Evolutionary conservation across 495 filamentous ascomycete species (phyloP).

Genomic region (Penicillium bialowiezense): DNA sequence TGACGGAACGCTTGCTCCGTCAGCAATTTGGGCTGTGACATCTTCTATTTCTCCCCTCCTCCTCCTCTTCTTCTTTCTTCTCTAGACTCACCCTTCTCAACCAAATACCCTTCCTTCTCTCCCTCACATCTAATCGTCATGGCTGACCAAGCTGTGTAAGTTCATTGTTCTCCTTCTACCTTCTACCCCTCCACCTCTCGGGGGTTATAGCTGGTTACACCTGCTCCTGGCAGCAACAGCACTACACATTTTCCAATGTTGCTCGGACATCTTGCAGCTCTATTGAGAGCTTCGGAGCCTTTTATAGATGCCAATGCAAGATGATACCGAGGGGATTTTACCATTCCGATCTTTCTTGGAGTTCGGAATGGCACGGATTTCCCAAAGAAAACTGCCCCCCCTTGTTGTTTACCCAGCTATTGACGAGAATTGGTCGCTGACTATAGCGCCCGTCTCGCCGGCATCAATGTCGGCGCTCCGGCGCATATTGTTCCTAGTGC

Average conservation of each 20-base stretch:
- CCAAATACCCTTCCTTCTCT: not conserved
- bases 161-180: constrained; percentile 18
- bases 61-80: constrained; percentile 13
- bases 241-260: not conserved
- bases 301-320: constrained; percentile 5
- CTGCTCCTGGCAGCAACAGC: not conserved
- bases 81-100: constrained; percentile 14
- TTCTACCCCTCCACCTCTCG: constrained; percentile 2
- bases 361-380: constrained; percentile 11
- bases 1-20: constrained; percentile 49
- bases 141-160: constrained; percentile 58
- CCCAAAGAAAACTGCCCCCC: not conserved
- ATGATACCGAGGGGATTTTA: constrained; percentile 3
- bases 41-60: constrained; percentile 18
- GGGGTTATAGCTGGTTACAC: not conserved
- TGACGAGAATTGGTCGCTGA: constrained; percentile 54
- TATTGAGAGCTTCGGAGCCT: not conserved
- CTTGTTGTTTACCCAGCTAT: constrained; percentile 23
- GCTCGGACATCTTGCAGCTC: constrained; percentile 4
- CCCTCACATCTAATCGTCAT: constrained; percentile 24
- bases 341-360: not conserved
- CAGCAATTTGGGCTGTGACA: constrained; percentile 26
- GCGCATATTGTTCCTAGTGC: constrained; percentile 56
- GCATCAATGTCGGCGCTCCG: constrained; percentile 72
- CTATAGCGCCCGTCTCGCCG: constrained; percentile 80